Percentiles rank a stretch among this genome's conserved stretches.
Conservation (phyloP, 306 rosid genomes). For the Carpinus fangiana region DNA sequence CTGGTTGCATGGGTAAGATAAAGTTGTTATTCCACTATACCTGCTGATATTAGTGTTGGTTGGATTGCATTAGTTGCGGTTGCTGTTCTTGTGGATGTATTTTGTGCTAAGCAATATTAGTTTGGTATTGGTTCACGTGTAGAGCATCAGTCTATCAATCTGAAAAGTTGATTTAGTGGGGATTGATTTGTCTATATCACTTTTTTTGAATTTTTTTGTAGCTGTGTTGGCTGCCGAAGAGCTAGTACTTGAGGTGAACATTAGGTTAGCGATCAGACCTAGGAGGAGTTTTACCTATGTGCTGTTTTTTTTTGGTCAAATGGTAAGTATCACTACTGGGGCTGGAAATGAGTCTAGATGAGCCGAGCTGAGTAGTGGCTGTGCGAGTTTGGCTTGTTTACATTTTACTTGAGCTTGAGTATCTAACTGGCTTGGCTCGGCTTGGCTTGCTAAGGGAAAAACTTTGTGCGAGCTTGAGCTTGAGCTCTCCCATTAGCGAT, state of each 20-base stretch:
- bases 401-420: no score
- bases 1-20: constrained; percentile 80
- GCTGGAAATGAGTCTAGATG: no score
- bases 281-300: neutral
- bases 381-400: no score
- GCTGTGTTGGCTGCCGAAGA: constrained; percentile 2
- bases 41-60: constrained; percentile 9
- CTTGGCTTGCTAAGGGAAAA: no score
- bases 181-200: constrained; percentile 12
- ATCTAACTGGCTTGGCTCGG: no score
- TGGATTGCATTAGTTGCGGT: constrained; percentile 5
- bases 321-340: no score
- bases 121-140: neutral
- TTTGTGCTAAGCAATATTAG: neutral
- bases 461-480: no score
- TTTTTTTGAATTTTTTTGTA: neutral
- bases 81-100: constrained; percentile 2
- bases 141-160: neutral
- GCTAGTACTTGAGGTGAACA: neutral
- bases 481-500: no score
- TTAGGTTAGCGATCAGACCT: constrained; percentile 6
- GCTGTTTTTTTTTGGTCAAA: no score
- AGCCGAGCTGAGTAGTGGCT: no score
- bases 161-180: constrained; percentile 9
- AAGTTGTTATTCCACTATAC: constrained; percentile 6